These are phyloP conservation scores for Paraphoma sp. DNA, from an alignment of 2,329 filamentous ascomycete genomes.

Conservation along the genomic window DNA sequence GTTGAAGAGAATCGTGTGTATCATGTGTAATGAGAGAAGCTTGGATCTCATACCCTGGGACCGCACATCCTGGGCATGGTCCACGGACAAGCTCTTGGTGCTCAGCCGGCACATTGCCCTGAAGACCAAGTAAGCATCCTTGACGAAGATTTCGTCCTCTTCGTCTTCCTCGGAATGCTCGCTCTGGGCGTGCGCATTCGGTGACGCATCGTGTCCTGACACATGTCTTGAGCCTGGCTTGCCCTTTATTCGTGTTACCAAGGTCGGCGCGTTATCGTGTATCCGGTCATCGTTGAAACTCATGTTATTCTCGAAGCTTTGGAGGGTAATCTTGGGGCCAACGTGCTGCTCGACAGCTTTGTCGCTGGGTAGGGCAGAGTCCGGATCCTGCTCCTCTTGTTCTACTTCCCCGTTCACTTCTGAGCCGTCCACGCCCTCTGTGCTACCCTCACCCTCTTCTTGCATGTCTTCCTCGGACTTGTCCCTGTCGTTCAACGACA, in stretches of 20 bases:
- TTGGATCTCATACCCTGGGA: slow-evolving; percentile 98
- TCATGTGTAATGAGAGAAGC: slow-evolving; percentile 90
- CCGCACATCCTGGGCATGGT: slow-evolving; percentile 90
- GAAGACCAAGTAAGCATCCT: slow-evolving; percentile 96
- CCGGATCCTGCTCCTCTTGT: slow-evolving; percentile 42
- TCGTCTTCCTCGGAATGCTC: slow-evolving; percentile 70
- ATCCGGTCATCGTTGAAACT: slow-evolving; percentile 70
- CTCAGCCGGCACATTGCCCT: slow-evolving; percentile 97
- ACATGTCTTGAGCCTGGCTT: slow-evolving; percentile 50
- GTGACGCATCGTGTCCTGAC: slow-evolving; percentile 53
- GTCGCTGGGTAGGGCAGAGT: slow-evolving; percentile 51
- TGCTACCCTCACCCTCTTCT: slow-evolving; percentile 32
- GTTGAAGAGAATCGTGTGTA: slow-evolving; percentile 94
- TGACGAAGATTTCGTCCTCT: slow-evolving; percentile 95
- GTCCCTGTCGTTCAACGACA: slow-evolving; percentile 48
- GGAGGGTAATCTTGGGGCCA: slow-evolving; percentile 67
- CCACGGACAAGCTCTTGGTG: slow-evolving; percentile 85
- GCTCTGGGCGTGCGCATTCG: slow-evolving; percentile 34
- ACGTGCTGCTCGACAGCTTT: slow-evolving; percentile 56
- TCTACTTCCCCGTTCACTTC: slow-evolving; percentile 49
- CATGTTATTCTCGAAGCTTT: slow-evolving; percentile 73
- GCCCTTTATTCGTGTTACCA: slow-evolving; percentile 66
- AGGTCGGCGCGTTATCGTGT: slow-evolving; percentile 71
- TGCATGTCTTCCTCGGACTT: slow-evolving; percentile 41
- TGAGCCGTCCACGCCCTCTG: slow-evolving; percentile 31